phyloP scores from a whole-genome alignment of 306 rosid species.

The Cercis canadensis region DNA sequence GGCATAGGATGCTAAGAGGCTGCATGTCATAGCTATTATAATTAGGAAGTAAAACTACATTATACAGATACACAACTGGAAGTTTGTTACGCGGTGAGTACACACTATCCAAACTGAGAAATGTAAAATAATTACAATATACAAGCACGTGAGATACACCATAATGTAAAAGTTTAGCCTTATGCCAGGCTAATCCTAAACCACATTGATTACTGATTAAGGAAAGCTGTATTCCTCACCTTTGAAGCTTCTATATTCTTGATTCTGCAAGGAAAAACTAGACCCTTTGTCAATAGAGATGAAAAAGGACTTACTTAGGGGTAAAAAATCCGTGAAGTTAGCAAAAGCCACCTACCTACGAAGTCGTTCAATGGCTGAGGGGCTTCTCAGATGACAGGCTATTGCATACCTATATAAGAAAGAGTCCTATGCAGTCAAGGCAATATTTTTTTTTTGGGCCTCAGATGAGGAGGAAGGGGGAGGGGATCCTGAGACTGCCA shows the following conservation, averaged over 20 bases:
- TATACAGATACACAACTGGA: not conserved
- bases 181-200: slow-evolving; percentile 7
- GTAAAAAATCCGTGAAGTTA: not conserved
- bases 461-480: not conserved
- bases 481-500: not conserved
- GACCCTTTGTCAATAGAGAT: slow-evolving; percentile 37
- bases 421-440: not conserved
- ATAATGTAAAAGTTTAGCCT: slow-evolving; percentile 15
- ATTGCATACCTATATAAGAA: slow-evolving; percentile 70
- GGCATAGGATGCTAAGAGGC: slow-evolving; percentile 97
- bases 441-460: not conserved
- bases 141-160: slow-evolving; percentile 8
- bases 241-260: slow-evolving; percentile 79
- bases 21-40: slow-evolving; percentile 44
- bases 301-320: slow-evolving; percentile 17
- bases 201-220: slow-evolving; percentile 27
- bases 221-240: slow-evolving; percentile 55
- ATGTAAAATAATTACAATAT: slow-evolving; percentile 21
- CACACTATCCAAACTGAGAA: slow-evolving; percentile 8
- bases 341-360: slow-evolving; percentile 62
- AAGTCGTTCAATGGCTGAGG: slow-evolving; percentile 85
- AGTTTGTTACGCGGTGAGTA: slow-evolving; percentile 11
- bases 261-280: slow-evolving; percentile 74
- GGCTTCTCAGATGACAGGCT: slow-evolving; percentile 82
- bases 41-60: slow-evolving; percentile 19